Conservation (phyloP, 2,329 filamentous ascomycete genomes). For the Pseudocercospora fijiensis region DNA sequence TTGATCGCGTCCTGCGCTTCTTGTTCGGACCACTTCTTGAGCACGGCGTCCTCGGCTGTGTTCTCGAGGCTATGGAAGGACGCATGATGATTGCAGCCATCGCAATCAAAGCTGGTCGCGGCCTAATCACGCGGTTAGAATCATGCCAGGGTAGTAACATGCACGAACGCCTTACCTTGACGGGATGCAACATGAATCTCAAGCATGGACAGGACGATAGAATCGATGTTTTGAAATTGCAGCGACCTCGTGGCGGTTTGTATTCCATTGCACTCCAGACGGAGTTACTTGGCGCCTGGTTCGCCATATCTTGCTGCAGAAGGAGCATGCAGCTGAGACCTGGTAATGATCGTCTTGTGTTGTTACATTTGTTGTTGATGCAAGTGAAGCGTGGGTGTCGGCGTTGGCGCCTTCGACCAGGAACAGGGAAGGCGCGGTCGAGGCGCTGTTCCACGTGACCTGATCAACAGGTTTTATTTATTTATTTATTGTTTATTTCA, state of each 20-base stretch:
- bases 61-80: constrained; percentile 57
- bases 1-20: constrained; percentile 21
- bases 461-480: no score
- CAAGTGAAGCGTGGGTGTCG: not conserved
- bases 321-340: not conserved
- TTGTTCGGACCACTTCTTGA: constrained; percentile 49
- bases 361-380: not conserved
- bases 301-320: constrained; percentile 26
- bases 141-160: not conserved
- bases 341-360: not conserved
- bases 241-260: constrained; percentile 51
- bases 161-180: constrained; percentile 46
- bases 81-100: constrained; percentile 57
- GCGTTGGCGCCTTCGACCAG: not conserved
- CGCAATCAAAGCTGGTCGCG: constrained; percentile 55
- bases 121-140: constrained; percentile 33
- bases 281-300: constrained; percentile 39
- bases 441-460: not conserved
- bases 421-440: not conserved
- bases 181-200: constrained; percentile 58
- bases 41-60: constrained; percentile 48
- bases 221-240: constrained; percentile 51
- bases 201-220: constrained; percentile 53
- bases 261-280: constrained; percentile 56
- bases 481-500: no score